Percentiles rank a stretch among this genome's conserved stretches.
phyloP scores from a whole-genome alignment of 495 filamentous ascomycete genomes.

The Halenospora varia region DNA sequence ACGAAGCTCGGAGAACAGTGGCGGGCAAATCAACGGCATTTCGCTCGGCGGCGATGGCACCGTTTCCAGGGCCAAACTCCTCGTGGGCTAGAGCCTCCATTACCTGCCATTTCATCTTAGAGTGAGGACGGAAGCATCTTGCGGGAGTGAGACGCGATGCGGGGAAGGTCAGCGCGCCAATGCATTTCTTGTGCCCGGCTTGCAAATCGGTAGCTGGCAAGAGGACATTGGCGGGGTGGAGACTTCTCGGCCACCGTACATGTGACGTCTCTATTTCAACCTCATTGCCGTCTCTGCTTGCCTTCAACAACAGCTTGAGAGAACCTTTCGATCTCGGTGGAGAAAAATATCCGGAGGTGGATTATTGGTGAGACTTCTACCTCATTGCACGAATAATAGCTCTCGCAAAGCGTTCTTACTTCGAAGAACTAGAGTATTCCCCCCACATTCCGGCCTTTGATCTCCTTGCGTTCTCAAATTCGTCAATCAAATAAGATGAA shows the following conservation, averaged over 20 bases:
- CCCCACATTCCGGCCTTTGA: too few species aligned
- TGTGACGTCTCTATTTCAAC: too few species aligned
- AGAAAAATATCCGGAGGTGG: not conserved
- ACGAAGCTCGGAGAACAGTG: conserved; percentile 4
- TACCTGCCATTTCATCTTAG: not conserved
- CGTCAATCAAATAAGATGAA: too few species aligned
- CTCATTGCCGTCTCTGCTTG: not conserved
- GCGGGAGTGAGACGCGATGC: not conserved
- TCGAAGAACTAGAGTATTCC: too few species aligned
- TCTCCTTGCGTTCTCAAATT: too few species aligned
- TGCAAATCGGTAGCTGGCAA: not conserved
- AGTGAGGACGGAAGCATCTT: not conserved
- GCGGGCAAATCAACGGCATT: conserved; percentile 6
- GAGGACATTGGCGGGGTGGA: not conserved
- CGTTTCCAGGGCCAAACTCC: not conserved
- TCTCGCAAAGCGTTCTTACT: too few species aligned
- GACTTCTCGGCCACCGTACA: not conserved
- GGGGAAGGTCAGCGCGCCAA: not conserved
- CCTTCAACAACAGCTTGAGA: not conserved
- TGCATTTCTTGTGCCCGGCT: not conserved
- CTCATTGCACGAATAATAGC: too few species aligned
- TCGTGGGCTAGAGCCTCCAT: not conserved
- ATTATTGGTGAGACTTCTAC: too few species aligned
- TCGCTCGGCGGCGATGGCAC: not conserved
- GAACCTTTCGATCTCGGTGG: not conserved